A percentile compares a stretch with the other conserved stretches of the same genome.
These are phyloP conservation scores for Helenozyma baotianmanensis DNA, from an alignment of 805 yeast genomes.

Conservation along the genomic window DNA sequence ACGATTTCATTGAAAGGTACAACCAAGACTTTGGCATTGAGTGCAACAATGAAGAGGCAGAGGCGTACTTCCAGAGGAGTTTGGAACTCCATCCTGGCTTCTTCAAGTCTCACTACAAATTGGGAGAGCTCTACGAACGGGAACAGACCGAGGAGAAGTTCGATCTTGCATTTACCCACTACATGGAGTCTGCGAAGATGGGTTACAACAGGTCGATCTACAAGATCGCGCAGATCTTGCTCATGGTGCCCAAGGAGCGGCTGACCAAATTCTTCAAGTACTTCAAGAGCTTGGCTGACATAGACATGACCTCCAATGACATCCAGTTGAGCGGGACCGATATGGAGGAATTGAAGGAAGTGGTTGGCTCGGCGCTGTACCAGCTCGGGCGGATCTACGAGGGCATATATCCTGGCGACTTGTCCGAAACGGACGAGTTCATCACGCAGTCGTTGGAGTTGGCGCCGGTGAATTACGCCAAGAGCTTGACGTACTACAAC, in stretches of 20 bases:
- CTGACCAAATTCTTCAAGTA: conserved; percentile 33
- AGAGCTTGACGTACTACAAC: conserved; percentile 38
- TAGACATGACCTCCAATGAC: conserved; percentile 31
- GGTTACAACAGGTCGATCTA: conserved; percentile 45
- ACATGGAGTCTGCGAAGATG: conserved; percentile 34
- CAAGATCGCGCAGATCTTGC: conserved; percentile 34
- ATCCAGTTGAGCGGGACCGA: conserved; percentile 34
- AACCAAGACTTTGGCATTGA: conserved; percentile 35
- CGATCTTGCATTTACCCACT: conserved; percentile 29
- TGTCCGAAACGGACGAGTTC: conserved; percentile 33
- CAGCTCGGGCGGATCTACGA: conserved; percentile 41
- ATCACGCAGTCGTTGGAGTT: conserved; percentile 28
- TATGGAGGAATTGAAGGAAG: conserved; percentile 36
- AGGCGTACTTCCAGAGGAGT: conserved; percentile 28
- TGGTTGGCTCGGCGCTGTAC: conserved; percentile 37
- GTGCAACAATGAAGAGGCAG: conserved; percentile 25
- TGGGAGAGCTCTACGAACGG: conserved; percentile 37
- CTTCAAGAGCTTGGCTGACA: conserved; percentile 32
- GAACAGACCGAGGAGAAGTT: conserved; percentile 26
- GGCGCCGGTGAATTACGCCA: conserved; percentile 41
- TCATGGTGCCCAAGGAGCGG: conserved; percentile 31
- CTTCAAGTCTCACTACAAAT: conserved; percentile 30
- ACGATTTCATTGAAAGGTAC: conserved; percentile 26
- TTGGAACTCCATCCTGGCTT: conserved; percentile 28
- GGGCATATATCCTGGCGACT: conserved; percentile 43